phyloP scores from a whole-genome alignment of 2,329 filamentous ascomycete genomes.

The Penicillium verrucosum region DNA sequence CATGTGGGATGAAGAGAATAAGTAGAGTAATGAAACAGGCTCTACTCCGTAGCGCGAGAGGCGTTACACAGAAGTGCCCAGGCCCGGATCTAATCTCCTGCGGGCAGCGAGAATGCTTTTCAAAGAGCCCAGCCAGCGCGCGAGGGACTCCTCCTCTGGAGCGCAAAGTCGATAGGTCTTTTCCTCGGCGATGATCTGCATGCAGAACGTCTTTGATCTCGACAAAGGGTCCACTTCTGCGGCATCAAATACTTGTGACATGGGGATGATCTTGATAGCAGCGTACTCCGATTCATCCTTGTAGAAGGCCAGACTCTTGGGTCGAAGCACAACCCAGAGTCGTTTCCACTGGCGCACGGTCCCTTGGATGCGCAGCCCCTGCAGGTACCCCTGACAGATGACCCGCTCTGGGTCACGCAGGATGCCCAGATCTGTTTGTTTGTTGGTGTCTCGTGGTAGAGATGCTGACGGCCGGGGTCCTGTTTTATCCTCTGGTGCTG shows the following conservation, averaged over 20 bases:
- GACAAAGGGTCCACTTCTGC: constrained; percentile 89
- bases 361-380: constrained; percentile 72
- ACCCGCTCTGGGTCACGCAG: constrained; percentile 76
- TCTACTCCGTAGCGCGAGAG: background rate
- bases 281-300: constrained; percentile 91
- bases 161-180: constrained; percentile 77
- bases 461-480: constrained; percentile 20
- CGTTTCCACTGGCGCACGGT: constrained; percentile 93
- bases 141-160: constrained; percentile 73
- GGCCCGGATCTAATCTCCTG: constrained; percentile 31
- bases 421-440: constrained; percentile 55
- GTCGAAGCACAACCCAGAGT: constrained; percentile 85
- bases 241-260: constrained; percentile 77
- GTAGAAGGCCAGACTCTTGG: constrained; percentile 82
- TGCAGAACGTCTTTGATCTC: constrained; percentile 77
- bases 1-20: background rate
- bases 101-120: constrained; percentile 62
- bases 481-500: constrained; percentile 30
- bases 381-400: constrained; percentile 90
- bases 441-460: constrained; percentile 56
- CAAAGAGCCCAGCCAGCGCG: constrained; percentile 82
- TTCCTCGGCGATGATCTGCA: constrained; percentile 92
- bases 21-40: background rate
- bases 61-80: constrained; percentile 10
- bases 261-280: constrained; percentile 74